Percentiles rank a stretch among this genome's conserved stretches.
Evolutionary conservation across 495 filamentous ascomycete species (phyloP).

Genomic region (Apodospora peruviana): DNA sequence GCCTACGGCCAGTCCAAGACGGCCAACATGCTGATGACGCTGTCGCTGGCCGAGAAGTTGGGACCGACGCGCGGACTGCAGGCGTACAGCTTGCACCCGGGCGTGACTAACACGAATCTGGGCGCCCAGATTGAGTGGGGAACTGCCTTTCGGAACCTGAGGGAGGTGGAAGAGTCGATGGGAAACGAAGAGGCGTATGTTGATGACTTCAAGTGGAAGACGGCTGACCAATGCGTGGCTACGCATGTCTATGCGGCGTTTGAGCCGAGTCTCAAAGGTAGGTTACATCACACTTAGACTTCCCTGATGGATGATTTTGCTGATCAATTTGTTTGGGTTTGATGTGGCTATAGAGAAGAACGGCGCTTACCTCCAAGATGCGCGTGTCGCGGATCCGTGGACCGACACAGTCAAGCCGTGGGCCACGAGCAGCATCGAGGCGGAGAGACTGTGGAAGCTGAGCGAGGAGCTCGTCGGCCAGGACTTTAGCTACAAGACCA

Average conservation of each 20-base stretch:
- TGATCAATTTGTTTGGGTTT: background rate
- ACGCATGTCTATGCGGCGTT: constrained; percentile 45
- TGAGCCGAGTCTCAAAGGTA: constrained; percentile 32
- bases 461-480: constrained; percentile 46
- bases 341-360: constrained; percentile 22
- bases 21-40: constrained; percentile 47
- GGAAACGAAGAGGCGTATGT: background rate
- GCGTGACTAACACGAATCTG: constrained; percentile 29
- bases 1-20: constrained; percentile 49
- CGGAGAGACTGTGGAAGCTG: constrained; percentile 40
- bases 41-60: constrained; percentile 38
- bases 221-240: constrained; percentile 32
- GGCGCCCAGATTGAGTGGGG: constrained; percentile 24
- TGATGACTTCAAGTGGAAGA: constrained; percentile 25
- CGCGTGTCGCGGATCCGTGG: constrained; percentile 30
- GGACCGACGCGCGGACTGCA: constrained; percentile 17
- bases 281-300: background rate
- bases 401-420: constrained; percentile 28
- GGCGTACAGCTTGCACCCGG: constrained; percentile 42
- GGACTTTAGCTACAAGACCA: constrained; percentile 25
- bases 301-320: background rate
- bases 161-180: background rate
- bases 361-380: constrained; percentile 36
- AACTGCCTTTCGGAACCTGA: background rate
- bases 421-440: constrained; percentile 34